Percentiles rank a stretch among this genome's conserved stretches.
phyloP scores from a whole-genome alignment of 1,284 basidiomycete species.

The Porogramme epimiltina region DNA sequence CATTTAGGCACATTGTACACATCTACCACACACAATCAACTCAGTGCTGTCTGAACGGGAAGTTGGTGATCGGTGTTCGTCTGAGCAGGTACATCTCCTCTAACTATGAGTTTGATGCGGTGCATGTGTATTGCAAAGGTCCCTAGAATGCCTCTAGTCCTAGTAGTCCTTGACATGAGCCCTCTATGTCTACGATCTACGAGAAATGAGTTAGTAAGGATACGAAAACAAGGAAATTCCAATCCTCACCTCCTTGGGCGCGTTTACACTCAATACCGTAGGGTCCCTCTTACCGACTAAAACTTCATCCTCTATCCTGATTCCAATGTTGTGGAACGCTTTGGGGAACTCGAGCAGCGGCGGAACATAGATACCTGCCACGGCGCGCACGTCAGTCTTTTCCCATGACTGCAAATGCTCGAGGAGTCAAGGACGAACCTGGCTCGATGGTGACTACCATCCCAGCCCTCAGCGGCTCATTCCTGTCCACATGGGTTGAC shows the following conservation, averaged over 20 bases:
- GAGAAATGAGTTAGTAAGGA: neutral
- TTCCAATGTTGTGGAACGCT: conserved; percentile 85
- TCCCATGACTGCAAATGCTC: too few relatives aligned
- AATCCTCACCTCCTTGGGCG: conserved; percentile 81
- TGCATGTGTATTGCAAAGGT: too few relatives aligned
- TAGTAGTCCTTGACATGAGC: conserved; percentile 78
- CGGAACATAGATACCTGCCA: conserved; percentile 80
- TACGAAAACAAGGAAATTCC: neutral
- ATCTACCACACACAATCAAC: too few relatives aligned
- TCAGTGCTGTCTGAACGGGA: too few relatives aligned
- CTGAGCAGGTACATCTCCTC: too few relatives aligned
- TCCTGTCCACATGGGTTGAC: conserved; percentile 54
- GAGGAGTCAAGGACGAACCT: too few relatives aligned
- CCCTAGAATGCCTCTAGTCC: conserved; percentile 63
- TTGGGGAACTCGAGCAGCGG: conserved; percentile 75
- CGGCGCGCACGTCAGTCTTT: too few relatives aligned
- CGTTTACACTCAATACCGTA: conserved; percentile 71
- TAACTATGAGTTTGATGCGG: too few relatives aligned
- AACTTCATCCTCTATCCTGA: conserved; percentile 94
- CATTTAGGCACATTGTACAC: neutral
- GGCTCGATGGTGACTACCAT: conserved; percentile 91
- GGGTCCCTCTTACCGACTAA: conserved; percentile 72
- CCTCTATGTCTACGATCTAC: conserved; percentile 87
- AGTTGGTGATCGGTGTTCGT: too few relatives aligned
- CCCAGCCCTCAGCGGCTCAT: conserved; percentile 59